These are phyloP conservation scores for Nicotiana obtusifolia DNA, from an alignment of 257 asterid genomes.

Conservation along the genomic window DNA sequence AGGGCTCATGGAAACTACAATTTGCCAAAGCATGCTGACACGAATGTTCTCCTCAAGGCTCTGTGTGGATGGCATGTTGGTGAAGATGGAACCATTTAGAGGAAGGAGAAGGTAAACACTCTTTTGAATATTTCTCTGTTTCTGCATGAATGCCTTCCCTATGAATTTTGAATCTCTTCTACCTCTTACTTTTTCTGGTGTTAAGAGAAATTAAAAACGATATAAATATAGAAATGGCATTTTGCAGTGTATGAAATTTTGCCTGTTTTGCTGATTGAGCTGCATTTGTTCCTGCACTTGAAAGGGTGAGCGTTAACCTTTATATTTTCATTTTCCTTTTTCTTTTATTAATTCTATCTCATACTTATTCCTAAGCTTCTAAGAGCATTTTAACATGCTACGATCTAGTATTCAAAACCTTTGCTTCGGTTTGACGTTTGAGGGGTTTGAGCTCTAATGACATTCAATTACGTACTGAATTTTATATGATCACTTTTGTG, in stretches of 20 bases:
- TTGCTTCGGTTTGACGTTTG: not conserved
- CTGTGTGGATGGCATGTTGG: slow-evolving; percentile 57
- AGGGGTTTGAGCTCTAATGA: not conserved
- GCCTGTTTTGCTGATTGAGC: not conserved
- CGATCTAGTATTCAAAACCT: too few relatives aligned
- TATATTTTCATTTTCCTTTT: too few relatives aligned
- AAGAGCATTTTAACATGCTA: not conserved
- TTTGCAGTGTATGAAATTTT: too few relatives aligned
- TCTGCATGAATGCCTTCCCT: not conserved
- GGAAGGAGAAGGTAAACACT: slow-evolving; percentile 21
- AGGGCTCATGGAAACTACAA: slow-evolving; percentile 58
- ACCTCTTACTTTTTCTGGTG: not conserved
- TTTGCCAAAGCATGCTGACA: slow-evolving; percentile 59
- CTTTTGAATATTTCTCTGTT: too few relatives aligned
- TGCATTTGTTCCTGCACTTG: too few relatives aligned
- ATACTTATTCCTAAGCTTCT: too few relatives aligned
- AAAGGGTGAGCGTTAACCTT: too few relatives aligned
- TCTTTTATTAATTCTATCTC: too few relatives aligned
- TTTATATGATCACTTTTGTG: not conserved
- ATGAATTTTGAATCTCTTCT: too few relatives aligned
- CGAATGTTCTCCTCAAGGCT: slow-evolving; percentile 68
- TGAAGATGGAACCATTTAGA: slow-evolving; percentile 48
- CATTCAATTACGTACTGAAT: too few relatives aligned
- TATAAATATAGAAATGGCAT: too few relatives aligned
- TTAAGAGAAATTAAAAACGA: not conserved